Evolutionary conservation across 2,329 filamentous ascomycete genomes (phyloP).

Genomic region (Aspergillus brunneoviolaceus): DNA sequence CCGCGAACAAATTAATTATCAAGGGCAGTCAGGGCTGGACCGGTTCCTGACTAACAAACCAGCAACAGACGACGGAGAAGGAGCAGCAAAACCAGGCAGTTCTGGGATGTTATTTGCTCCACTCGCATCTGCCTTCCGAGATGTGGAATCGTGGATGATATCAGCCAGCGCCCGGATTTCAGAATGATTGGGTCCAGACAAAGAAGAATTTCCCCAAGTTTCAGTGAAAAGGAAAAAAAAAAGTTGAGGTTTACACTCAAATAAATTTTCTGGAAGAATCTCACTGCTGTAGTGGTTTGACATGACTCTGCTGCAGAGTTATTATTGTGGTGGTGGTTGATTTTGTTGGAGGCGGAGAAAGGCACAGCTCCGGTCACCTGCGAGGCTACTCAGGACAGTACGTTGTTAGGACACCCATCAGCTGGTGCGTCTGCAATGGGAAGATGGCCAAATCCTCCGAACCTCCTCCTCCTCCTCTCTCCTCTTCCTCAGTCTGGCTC

Average conservation of each 20-base stretch:
- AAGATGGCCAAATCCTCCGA: background rate
- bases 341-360: background rate
- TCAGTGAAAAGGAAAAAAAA: conserved; percentile 1
- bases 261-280: background rate
- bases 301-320: background rate
- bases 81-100: conserved; percentile 7
- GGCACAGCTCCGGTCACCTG: conserved; percentile 2
- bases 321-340: background rate
- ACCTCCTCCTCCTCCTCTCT: background rate
- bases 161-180: conserved; percentile 5
- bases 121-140: conserved; percentile 17
- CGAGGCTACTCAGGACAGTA: background rate
- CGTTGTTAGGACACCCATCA: background rate
- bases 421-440: background rate
- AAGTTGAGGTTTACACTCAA: background rate
- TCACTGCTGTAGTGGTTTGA: background rate
- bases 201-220: background rate
- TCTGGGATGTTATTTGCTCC: conserved; percentile 19
- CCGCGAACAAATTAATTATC: background rate
- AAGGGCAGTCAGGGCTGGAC: conserved; percentile 2
- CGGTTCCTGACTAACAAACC: conserved; percentile 23
- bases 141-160: conserved; percentile 13
- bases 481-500: background rate
- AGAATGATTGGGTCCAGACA: background rate
- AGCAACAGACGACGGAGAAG: conserved; percentile 10